Conservation (phyloP, 768 basidiomycete genomes). For the Pulveroboletus frians region DNA sequence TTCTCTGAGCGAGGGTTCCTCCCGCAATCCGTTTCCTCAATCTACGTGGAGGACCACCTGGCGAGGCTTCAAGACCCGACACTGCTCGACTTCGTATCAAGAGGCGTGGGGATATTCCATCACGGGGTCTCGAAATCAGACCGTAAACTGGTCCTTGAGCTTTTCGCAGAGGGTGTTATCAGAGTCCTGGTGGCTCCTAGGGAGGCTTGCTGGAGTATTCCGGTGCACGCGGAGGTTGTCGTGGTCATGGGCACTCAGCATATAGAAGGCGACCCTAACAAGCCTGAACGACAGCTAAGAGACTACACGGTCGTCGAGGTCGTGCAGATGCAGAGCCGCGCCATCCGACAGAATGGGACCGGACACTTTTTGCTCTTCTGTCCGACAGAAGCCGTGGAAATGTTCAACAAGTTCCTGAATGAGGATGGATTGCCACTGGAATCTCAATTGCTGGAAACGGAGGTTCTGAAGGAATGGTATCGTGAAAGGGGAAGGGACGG, state of each 20-base stretch:
- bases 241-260: slow-evolving; percentile 94
- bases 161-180: slow-evolving; percentile 76
- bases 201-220: slow-evolving; percentile 86
- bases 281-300: slow-evolving; percentile 58
- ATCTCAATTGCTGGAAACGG: slow-evolving; percentile 59
- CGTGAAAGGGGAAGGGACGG: slow-evolving; percentile 34
- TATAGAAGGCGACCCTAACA: slow-evolving; percentile 42
- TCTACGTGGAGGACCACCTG: slow-evolving; percentile 56
- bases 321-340: slow-evolving; percentile 87
- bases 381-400: slow-evolving; percentile 78
- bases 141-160: slow-evolving; percentile 65
- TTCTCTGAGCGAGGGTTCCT: slow-evolving; percentile 67
- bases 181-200: slow-evolving; percentile 78
- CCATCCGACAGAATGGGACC: slow-evolving; percentile 54
- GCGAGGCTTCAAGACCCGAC: slow-evolving; percentile 54
- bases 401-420: slow-evolving; percentile 76
- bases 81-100: slow-evolving; percentile 68
- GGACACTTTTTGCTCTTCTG: slow-evolving; percentile 86
- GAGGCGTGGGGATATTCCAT: slow-evolving; percentile 87
- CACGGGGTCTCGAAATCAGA: slow-evolving; percentile 64
- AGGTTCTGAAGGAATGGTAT: slow-evolving; percentile 47
- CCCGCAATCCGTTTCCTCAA: slow-evolving; percentile 42
- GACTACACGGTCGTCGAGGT: slow-evolving; percentile 83
- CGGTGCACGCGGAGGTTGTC: slow-evolving; percentile 74
- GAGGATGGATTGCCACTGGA: slow-evolving; percentile 83